A percentile compares a stretch with the other conserved stretches of the same genome.
These are phyloP conservation scores for Vitis amurensis DNA, from an alignment of 164 flowering plant species.

Conservation along the genomic window DNA sequence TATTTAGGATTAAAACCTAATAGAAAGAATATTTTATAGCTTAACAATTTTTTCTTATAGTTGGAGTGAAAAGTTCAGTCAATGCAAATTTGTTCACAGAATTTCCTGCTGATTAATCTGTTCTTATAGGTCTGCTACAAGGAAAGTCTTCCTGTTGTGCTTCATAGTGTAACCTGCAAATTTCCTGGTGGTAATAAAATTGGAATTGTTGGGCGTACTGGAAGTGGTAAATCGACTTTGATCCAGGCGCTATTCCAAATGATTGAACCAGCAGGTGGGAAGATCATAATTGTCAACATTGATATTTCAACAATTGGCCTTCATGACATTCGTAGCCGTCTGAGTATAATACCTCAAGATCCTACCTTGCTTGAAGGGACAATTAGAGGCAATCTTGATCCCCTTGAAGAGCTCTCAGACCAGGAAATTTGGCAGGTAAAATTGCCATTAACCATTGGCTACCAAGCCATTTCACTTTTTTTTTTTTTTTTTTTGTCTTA, in stretches of 20 bases:
- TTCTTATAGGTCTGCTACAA: conserved; percentile 81
- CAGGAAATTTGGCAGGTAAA: conserved; percentile 85
- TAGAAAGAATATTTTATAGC: no score
- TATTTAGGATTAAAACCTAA: not conserved
- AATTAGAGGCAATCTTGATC: conserved; percentile 86
- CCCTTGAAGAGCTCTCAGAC: conserved; percentile 89
- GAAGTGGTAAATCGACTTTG: conserved; percentile 95
- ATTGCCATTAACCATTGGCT: not conserved
- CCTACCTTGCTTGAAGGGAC: conserved; percentile 95
- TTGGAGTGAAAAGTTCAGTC: no score
- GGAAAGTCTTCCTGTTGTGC: conserved; percentile 93
- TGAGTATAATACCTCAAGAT: conserved; percentile 95
- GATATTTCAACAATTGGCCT: conserved; percentile 88
- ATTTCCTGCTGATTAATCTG: conserved; percentile 8
- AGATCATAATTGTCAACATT: conserved; percentile 77
- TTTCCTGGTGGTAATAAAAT: conserved; percentile 94
- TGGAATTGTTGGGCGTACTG: conserved; percentile 97
- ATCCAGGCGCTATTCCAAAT: conserved; percentile 88
- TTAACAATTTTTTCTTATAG: no score
- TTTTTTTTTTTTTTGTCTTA: no score
- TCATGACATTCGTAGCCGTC: conserved; percentile 85
- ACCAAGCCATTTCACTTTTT: no score
- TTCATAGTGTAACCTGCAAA: conserved; percentile 68
- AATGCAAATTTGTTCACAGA: not conserved
- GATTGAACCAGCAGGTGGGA: conserved; percentile 83